A percentile compares a stretch with the other conserved stretches of the same genome.
phyloP scores from a whole-genome alignment of 2,329 filamentous ascomycete species.

The Aspergillus sp. region DNA sequence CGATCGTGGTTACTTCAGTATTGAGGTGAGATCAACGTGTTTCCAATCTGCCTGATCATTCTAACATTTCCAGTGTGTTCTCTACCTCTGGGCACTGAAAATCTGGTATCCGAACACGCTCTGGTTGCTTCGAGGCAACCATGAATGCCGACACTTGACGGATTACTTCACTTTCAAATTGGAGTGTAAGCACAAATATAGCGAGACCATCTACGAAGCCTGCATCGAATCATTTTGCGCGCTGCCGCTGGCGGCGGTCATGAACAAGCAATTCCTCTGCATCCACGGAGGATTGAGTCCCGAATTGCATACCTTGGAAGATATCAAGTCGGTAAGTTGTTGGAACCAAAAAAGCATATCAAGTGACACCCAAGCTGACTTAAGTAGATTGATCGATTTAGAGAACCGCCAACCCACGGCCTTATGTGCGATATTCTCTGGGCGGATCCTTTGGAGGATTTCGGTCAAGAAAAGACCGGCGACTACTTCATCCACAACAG shows the following conservation, averaged over 20 bases:
- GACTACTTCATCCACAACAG: constrained; percentile 99
- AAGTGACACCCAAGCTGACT: constrained; percentile 14
- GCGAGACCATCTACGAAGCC: constrained; percentile 90
- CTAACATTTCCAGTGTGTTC: constrained; percentile 66
- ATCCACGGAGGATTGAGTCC: constrained; percentile 96
- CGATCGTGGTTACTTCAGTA: constrained; percentile 97
- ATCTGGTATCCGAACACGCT: constrained; percentile 98
- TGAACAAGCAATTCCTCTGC: constrained; percentile 99
- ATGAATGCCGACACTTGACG: constrained; percentile 97
- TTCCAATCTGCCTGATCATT: not conserved
- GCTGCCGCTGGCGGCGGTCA: constrained; percentile 88
- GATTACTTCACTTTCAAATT: constrained; percentile 99
- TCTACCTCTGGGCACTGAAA: constrained; percentile 97
- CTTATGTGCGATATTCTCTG: constrained; percentile 99
- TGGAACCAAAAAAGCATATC: not conserved
- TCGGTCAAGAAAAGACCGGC: constrained; percentile 96
- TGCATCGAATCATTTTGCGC: constrained; percentile 98
- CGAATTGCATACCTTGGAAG: constrained; percentile 92
- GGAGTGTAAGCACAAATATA: constrained; percentile 99
- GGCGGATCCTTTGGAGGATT: constrained; percentile 97
- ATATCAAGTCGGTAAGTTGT: constrained; percentile 75
- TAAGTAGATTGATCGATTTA: constrained; percentile 87
- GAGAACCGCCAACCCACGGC: constrained; percentile 93
- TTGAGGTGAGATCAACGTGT: constrained; percentile 61
- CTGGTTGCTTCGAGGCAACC: constrained; percentile 95